These are phyloP conservation scores for Helminthosporium solani DNA, from an alignment of 2,329 filamentous ascomycete genomes.

Conservation along the genomic window DNA sequence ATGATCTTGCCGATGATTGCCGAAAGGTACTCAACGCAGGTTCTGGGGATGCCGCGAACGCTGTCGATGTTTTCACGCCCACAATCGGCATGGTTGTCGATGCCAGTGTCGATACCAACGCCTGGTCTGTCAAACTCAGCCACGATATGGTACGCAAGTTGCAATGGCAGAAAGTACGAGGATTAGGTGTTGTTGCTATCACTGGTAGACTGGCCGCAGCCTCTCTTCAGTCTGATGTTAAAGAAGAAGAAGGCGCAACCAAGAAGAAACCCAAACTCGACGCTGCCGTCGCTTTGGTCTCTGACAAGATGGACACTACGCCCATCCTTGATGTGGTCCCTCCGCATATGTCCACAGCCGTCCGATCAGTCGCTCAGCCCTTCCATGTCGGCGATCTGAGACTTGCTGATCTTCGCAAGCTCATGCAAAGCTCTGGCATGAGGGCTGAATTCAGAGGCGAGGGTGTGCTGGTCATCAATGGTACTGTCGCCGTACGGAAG, in stretches of 20 bases:
- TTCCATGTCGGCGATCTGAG: conserved; percentile 93
- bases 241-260: conserved; percentile 41
- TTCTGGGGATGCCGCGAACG: conserved; percentile 45
- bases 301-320: conserved; percentile 49
- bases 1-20: conserved; percentile 76
- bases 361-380: conserved; percentile 76
- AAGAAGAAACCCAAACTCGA: conserved; percentile 55
- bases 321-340: conserved; percentile 63
- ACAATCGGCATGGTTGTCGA: conserved; percentile 71
- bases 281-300: conserved; percentile 46
- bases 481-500: conserved; percentile 84
- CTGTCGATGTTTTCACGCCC: conserved; percentile 76
- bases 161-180: conserved; percentile 92
- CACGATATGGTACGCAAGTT: conserved; percentile 81
- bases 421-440: conserved; percentile 80
- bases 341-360: conserved; percentile 65
- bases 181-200: conserved; percentile 87
- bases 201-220: conserved; percentile 68
- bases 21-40: conserved; percentile 61
- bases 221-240: conserved; percentile 38
- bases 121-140: conserved; percentile 91
- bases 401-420: conserved; percentile 80
- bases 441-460: conserved; percentile 91
- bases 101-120: conserved; percentile 95
- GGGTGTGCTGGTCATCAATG: conserved; percentile 86